Conservation (phyloP, 495 filamentous ascomycete species). For the Mytilinidion resinicola region DNA sequence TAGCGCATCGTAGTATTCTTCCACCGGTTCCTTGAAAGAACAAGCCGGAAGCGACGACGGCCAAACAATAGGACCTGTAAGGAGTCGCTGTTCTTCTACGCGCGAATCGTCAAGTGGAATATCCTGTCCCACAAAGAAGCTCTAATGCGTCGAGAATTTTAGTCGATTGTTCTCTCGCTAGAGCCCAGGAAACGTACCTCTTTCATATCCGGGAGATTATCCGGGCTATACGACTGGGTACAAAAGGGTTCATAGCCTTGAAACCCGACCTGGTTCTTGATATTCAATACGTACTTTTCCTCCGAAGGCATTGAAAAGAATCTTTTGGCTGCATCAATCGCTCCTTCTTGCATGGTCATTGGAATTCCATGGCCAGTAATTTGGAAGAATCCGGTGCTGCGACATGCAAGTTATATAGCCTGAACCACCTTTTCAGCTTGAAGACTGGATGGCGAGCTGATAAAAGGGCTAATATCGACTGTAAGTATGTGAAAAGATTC, state of each 20-base stretch:
- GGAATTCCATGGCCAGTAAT: conserved; percentile 33
- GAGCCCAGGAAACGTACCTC: neutral
- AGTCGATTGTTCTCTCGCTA: neutral
- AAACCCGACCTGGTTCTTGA: conserved; percentile 18
- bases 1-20: conserved; percentile 14
- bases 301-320: conserved; percentile 35
- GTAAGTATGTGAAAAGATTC: conserved; percentile 5
- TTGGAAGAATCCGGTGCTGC: conserved; percentile 39
- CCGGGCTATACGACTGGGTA: conserved; percentile 6
- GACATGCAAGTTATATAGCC: conserved; percentile 29
- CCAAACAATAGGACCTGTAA: conserved; percentile 32
- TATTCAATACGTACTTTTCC: conserved; percentile 33
- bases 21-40: conserved; percentile 20
- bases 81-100: conserved; percentile 26
- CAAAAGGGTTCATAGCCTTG: conserved; percentile 31
- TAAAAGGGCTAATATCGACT: conserved; percentile 12
- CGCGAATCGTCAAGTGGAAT: conserved; percentile 14
- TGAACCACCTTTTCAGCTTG: conserved; percentile 19
- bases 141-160: conserved; percentile 9
- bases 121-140: conserved; percentile 32
- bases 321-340: conserved; percentile 27
- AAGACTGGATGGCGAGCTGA: neutral
- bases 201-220: conserved; percentile 9
- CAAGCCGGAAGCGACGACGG: conserved; percentile 17
- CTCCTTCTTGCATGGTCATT: conserved; percentile 23